Percentiles rank a stretch among this genome's conserved stretches.
Evolutionary conservation across 352 stramenopile genomes (phyloP).

Genomic region (Thalassiosira mediterranea): DNA sequence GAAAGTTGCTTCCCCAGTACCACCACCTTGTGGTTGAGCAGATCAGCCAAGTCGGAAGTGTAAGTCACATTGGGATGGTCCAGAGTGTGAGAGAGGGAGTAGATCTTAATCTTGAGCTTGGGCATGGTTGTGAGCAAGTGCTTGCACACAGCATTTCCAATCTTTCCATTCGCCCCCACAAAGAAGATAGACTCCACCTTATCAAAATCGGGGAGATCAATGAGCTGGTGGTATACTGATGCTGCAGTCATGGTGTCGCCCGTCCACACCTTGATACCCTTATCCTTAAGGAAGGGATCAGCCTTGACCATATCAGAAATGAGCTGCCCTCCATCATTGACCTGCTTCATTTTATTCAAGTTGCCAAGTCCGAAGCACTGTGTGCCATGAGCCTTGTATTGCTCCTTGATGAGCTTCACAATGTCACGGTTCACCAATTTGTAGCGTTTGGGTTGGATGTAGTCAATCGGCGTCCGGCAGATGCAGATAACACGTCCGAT

Average conservation of each 20-base stretch:
- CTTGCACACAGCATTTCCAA: conserved; percentile 73
- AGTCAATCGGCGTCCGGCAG: conserved; percentile 64
- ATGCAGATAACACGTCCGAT: conserved; percentile 71
- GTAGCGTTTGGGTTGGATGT: conserved; percentile 62
- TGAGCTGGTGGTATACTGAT: conserved; percentile 68
- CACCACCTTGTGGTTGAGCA: conserved; percentile 68
- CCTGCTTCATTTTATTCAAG: conserved; percentile 82
- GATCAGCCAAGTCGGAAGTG: conserved; percentile 62
- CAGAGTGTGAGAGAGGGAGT: conserved; percentile 59
- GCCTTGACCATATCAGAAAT: conserved; percentile 71
- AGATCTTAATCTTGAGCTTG: conserved; percentile 75
- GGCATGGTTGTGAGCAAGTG: conserved; percentile 50
- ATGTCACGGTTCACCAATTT: conserved; percentile 65
- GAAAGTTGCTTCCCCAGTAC: conserved; percentile 66
- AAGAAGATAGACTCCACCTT: conserved; percentile 69
- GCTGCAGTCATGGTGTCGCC: conserved; percentile 79
- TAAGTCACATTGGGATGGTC: conserved; percentile 75
- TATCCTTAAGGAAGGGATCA: conserved; percentile 68
- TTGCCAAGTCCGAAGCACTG: conserved; percentile 71
- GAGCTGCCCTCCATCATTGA: conserved; percentile 76
- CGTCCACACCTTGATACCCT: conserved; percentile 70
- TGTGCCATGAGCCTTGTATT: conserved; percentile 65
- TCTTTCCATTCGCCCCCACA: conserved; percentile 73
- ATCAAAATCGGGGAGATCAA: conserved; percentile 57
- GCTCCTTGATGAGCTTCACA: conserved; percentile 58